These are phyloP conservation scores for Amanita rubescens DNA, from an alignment of 768 basidiomycete genomes.

Conservation along the genomic window DNA sequence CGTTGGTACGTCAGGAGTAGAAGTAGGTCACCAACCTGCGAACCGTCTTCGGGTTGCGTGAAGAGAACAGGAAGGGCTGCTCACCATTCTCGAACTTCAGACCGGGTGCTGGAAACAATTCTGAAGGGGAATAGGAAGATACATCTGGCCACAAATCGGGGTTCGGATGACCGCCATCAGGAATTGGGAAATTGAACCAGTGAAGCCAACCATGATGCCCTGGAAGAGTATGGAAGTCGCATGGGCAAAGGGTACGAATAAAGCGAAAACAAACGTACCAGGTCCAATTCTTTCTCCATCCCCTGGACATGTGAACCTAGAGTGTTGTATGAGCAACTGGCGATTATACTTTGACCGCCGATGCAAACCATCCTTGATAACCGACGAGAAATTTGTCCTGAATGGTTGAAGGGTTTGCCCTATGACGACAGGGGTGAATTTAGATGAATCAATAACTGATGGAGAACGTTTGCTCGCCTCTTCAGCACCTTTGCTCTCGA, in stretches of 20 bases:
- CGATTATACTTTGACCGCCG: background rate
- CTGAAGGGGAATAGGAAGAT: constrained; percentile 60
- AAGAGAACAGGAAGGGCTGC: constrained; percentile 70
- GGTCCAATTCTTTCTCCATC: constrained; percentile 63
- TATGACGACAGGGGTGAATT: constrained; percentile 12
- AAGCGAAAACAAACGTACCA: constrained; percentile 26
- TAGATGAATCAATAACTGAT: background rate
- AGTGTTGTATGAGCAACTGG: background rate
- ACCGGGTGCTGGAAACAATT: constrained; percentile 65
- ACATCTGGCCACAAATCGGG: constrained; percentile 79
- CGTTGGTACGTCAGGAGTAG: background rate
- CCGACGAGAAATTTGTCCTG: constrained; percentile 81
- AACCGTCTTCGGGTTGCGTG: constrained; percentile 68
- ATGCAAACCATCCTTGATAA: constrained; percentile 76
- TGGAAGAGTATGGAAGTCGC: constrained; percentile 11
- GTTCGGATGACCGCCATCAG: constrained; percentile 63
- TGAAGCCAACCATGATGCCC: constrained; percentile 85
- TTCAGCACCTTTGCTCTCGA: constrained; percentile 15
- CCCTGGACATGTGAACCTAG: constrained; percentile 65
- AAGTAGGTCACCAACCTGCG: constrained; percentile 30
- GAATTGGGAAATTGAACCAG: constrained; percentile 68
- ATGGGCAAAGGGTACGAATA: background rate
- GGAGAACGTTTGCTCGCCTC: constrained; percentile 23
- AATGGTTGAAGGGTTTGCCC: constrained; percentile 69
- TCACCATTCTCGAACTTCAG: constrained; percentile 48